Base-by-base conservation (phyloP, 352 stramenopile genomes). In the Globisporangium rhizosaccharum region DNA sequence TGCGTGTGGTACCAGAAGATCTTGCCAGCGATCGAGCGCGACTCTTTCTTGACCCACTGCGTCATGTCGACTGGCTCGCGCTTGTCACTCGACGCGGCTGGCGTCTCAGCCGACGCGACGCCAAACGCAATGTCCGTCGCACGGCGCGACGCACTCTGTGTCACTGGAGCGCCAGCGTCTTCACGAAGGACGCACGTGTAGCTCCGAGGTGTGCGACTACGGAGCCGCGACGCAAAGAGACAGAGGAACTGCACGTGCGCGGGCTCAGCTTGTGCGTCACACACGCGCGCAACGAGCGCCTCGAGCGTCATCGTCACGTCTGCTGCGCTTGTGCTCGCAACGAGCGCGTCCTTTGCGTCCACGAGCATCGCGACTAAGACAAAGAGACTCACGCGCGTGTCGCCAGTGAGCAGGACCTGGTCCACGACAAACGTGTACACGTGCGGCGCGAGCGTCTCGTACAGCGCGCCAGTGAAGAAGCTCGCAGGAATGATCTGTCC, bases 1-100 rank as follows among this genome's bases (percentile, higher is more conserved):
- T 79, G 68, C 12, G 68, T 84, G 53, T 91, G 76, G 42, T 91
- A 89, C 82, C 82, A 91, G 44, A 91, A 91, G 41, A 86, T 73
- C 48, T 91, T 91, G 9, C 82, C 82, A 1, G 79, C 76, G 26
- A 87, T 81, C 36, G 79, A 89, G 17, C 72, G 71, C 39, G 82
- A 91, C 48, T 91, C 79, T 41, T 85, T 86, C 66, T 82, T 84
- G 39, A 87, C 75, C 82, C 82, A 91, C 56, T 91, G 70, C 14
- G 76, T 86, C 82, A 91, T 91, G 72, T 91, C 82, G 25, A 91
- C 79, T 10, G 68, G 70, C 51, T 68, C 63, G 58, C 63, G 30
- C 49, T 70, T 61, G 36, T 67, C 25, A 23, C 25, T 53, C 26
- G 53, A 20, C 54, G 62, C 39, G 1, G 53, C 51, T 42, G 70